Conservation (phyloP, 176 grass and related monocot species). For the Ananas comosus region DNA sequence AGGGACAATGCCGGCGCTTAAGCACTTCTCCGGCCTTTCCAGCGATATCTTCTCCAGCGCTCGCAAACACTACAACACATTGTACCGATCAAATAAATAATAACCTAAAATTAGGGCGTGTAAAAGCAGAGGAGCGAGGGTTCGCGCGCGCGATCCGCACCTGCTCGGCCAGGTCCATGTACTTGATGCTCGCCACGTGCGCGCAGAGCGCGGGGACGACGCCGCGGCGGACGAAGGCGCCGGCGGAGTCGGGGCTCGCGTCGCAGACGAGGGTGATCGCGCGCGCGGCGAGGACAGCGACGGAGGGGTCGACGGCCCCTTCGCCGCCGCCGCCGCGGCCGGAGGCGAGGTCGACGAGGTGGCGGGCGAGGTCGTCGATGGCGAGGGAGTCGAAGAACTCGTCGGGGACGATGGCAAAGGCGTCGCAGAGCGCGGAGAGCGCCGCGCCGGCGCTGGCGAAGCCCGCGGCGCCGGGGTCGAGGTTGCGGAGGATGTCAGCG, state of each 20-base stretch:
- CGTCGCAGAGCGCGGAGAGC: constrained; percentile 24
- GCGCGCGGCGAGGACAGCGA: constrained; percentile 34
- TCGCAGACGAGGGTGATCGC: constrained; percentile 32
- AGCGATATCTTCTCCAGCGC: constrained; percentile 35
- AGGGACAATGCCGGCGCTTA: constrained; percentile 29
- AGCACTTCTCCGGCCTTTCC: constrained; percentile 23
- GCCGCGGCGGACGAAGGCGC: constrained; percentile 1
- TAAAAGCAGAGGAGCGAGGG: background rate
- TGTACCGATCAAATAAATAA: no score
- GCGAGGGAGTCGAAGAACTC: background rate
- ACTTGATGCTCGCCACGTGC: constrained; percentile 24
- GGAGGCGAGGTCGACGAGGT: constrained; percentile 17
- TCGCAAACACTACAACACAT: constrained; percentile 29
- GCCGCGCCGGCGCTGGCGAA: background rate
- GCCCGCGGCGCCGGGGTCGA: background rate
- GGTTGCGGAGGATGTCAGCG: background rate
- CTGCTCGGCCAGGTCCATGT: constrained; percentile 47
- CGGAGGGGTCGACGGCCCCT: background rate
- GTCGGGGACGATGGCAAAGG: background rate
- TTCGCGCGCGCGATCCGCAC: constrained; percentile 11
- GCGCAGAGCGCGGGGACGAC: constrained; percentile 33
- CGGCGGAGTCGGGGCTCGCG: constrained; percentile 11
- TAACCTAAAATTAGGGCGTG: no score
- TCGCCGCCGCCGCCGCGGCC: background rate
- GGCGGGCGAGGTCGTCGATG: background rate